Base-by-base conservation (phyloP, 148 eudicot genomes). In the Linanthus parryae region DNA sequence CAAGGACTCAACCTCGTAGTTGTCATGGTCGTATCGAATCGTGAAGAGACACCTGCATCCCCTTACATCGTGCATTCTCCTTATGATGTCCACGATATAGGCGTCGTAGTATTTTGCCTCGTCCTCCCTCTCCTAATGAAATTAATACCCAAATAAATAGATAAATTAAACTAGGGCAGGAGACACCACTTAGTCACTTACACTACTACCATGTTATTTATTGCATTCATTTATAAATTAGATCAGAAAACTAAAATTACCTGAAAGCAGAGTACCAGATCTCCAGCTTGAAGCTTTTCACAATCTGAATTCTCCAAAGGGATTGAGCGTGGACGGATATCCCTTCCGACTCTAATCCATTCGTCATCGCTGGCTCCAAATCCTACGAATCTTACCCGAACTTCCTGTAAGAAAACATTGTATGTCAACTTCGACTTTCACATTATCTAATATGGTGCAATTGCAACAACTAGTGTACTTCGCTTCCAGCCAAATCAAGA, bases 11-110 rank as follows among this genome's bases (percentile, higher is more conserved):
- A n/a, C 98, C 96, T 88, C 79, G 0, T 65, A 58, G 30, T 69
- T 73, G 48, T 84, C 84, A 44, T 92, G 96, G 63, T 69, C 73
- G 44, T 92, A 92, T 52, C 72, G 74, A 36, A 92, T 73, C 64
- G 61, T 58, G 80, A 92, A 92, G 62, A 84, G 60, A 76, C 99
- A 92, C 70, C 99, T 73, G 78, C 99, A 92, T 43, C 96, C 99
- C 67, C 96, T 69, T 48, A 88, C 74, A 56, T 92, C 99, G 62
- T 92, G 99, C 87, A 80, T 71, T 61, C 71, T 88, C 56, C 77
- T 65, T 44, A 79, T 77, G 42, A 92, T 65, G 18, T 67, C 80
- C 3, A 75, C 25, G 25, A 92, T 62, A 59, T 48, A 85, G 9
- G 87, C 96, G 48, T 92, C 99, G 38, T 68, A 87, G 48, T 88